Percentiles rank a stretch among this genome's conserved stretches.
Evolutionary conservation across 2,329 filamentous ascomycete species (phyloP).

Genomic region (Aspergillus fructus): DNA sequence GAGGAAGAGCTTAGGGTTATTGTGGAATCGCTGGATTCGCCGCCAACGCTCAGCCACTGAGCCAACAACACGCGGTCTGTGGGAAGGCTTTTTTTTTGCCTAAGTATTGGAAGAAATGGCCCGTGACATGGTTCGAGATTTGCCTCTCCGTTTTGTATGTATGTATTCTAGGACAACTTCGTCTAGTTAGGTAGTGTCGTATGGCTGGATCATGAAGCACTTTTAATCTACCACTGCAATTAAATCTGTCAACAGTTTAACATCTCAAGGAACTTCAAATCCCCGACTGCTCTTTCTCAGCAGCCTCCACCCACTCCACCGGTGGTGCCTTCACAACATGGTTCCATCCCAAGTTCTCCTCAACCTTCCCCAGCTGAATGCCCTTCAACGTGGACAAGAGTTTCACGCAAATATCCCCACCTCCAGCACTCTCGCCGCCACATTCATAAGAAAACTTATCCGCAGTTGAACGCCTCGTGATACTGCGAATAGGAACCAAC

Average conservation of each 20-base stretch:
- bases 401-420: conserved; percentile 69
- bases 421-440: conserved; percentile 38
- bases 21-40: not conserved
- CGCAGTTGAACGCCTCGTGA: conserved; percentile 65
- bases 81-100: not conserved
- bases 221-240: conserved; percentile 2
- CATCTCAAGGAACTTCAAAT: conserved; percentile 28
- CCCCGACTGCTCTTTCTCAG: conserved; percentile 19
- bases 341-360: conserved; percentile 76
- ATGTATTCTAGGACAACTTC: not conserved
- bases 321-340: conserved; percentile 38
- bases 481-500: conserved; percentile 86
- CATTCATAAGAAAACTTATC: conserved; percentile 57
- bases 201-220: conserved; percentile 4
- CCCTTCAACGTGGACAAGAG: conserved; percentile 76
- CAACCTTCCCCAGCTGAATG: conserved; percentile 77
- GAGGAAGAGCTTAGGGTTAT: not conserved
- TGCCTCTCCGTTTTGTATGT: not conserved
- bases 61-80: no score
- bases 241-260: not conserved
- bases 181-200: not conserved
- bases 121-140: not conserved
- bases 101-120: not conserved
- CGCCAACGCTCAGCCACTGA: no score
- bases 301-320: conserved; percentile 29